These are phyloP conservation scores for Gracilariopsis chorda DNA, from an alignment of 23 red algal genomes.

Conservation along the genomic window DNA sequence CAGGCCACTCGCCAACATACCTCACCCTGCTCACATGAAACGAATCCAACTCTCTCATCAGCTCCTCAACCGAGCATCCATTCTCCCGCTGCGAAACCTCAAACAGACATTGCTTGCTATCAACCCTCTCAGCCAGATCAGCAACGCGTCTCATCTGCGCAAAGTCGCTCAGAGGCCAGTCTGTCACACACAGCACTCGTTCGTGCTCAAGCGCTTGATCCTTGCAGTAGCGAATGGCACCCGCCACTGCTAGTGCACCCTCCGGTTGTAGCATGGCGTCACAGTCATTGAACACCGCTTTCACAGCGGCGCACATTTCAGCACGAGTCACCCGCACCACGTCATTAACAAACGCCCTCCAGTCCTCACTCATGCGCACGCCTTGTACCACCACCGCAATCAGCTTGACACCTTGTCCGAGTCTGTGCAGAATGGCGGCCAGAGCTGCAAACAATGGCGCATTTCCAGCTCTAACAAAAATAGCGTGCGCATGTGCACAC, in stretches of 20 bases:
- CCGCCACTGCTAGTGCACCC: conserved; percentile 41
- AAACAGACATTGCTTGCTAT: conserved; percentile 3
- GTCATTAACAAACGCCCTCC: conserved; percentile 30
- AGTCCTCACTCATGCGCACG: conserved; percentile 17
- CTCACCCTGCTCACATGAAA: conserved; percentile 27
- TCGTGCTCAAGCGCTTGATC: not conserved
- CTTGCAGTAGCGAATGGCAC: not conserved
- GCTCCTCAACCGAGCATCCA: not conserved
- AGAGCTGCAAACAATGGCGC: conserved; percentile 9
- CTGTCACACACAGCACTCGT: conserved; percentile 2
- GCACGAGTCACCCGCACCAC: conserved; percentile 1
- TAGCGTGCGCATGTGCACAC: conserved; percentile 12
- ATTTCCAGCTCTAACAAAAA: conserved; percentile 39
- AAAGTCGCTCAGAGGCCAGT: conserved; percentile 14
- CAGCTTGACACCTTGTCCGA: conserved; percentile 32
- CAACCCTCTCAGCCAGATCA: not conserved
- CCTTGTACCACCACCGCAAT: conserved; percentile 10
- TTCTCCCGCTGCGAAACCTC: not conserved
- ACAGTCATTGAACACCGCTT: conserved; percentile 31
- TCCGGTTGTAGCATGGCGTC: conserved; percentile 21
- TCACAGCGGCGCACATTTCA: conserved; percentile 13
- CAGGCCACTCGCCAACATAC: not conserved
- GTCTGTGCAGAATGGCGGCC: conserved; percentile 26
- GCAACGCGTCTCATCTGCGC: conserved; percentile 20
- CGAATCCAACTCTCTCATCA: conserved; percentile 25